Percentiles rank a stretch among this genome's conserved stretches.
Evolutionary conservation across 176 grass and related monocot genomes (phyloP).

Genomic region (Raddia distichophylla): DNA sequence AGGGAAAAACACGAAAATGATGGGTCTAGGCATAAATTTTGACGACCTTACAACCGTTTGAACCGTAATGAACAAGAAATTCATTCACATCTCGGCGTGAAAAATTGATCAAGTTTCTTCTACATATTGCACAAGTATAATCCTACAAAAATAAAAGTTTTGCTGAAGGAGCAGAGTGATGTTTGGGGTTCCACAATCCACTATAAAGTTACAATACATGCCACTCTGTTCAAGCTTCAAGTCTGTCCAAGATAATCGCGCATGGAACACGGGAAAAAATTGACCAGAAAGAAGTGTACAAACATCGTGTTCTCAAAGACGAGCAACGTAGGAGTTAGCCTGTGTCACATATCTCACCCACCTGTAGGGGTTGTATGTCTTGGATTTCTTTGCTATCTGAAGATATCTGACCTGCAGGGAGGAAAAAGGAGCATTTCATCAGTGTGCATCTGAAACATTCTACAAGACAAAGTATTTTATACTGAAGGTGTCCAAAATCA

Average conservation of each 20-base stretch:
- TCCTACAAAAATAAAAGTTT: neutral
- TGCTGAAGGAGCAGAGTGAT: conserved; percentile 20
- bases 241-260: conserved; percentile 2
- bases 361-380: conserved; percentile 91
- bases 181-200: conserved; percentile 24
- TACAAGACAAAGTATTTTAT: neutral
- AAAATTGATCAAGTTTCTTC: conserved; percentile 20
- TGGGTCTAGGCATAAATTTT: too few relatives aligned
- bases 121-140: conserved; percentile 4
- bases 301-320: conserved; percentile 51
- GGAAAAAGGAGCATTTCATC: conserved; percentile 9
- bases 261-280: conserved; percentile 28
- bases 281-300: conserved; percentile 32
- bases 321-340: conserved; percentile 94
- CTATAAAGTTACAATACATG: conserved; percentile 47
- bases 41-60: too few relatives aligned
- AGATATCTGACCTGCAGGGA: conserved; percentile 91
- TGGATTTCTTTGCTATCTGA: conserved; percentile 96
- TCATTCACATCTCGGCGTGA: conserved; percentile 6
- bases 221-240: conserved; percentile 17
- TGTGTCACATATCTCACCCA: conserved; percentile 99
- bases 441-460: neutral
- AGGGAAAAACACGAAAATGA: too few relatives aligned
- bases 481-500: conserved; percentile 28
- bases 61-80: conserved; percentile 20